These are phyloP conservation scores for Exophiala viscosa DNA, from an alignment of 2,329 filamentous ascomycete species.

Conservation along the genomic window DNA sequence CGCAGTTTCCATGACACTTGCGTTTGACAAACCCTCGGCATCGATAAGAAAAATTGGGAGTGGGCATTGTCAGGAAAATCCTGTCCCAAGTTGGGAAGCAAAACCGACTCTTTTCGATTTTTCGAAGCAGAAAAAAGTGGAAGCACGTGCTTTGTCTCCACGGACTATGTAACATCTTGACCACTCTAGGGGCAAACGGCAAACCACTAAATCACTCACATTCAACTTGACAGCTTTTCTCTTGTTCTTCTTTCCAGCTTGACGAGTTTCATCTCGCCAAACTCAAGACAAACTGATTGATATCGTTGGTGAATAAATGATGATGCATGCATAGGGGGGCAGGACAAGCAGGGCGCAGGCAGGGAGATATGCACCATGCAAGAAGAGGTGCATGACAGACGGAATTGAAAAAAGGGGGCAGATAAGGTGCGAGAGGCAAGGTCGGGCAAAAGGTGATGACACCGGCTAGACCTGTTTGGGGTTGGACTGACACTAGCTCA, in stretches of 20 bases:
- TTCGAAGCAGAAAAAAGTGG: constrained; percentile 6
- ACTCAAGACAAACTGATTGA: constrained; percentile 1
- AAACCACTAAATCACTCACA: not conserved
- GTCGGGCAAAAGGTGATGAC: constrained; percentile 1
- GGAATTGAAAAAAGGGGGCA: constrained; percentile 10
- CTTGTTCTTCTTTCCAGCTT: not conserved
- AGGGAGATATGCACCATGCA: not conserved
- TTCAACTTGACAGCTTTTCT: not conserved
- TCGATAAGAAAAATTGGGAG: no score
- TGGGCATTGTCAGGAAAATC: no score
- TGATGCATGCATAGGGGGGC: constrained; percentile 9
- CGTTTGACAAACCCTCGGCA: no score
- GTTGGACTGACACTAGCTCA: constrained; percentile 8
- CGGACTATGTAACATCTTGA: constrained; percentile 12
- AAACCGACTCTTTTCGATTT: not conserved
- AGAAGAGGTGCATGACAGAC: constrained; percentile 1
- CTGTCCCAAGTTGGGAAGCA: no score
- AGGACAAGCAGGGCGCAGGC: constrained; percentile 8
- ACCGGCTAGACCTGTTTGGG: constrained; percentile 1
- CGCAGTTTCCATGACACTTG: no score
- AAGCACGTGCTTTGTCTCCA: constrained; percentile 13
- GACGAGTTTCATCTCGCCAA: not conserved
- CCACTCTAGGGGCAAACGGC: not conserved
- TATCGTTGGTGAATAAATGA: not conserved
- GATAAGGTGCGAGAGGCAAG: constrained; percentile 14